Evolutionary conservation across 202 grass and related monocot genomes (phyloP), one percentile per base, ranked within the genome.

Genomic region (Bolboschoenoplectus hybrid): DNA sequence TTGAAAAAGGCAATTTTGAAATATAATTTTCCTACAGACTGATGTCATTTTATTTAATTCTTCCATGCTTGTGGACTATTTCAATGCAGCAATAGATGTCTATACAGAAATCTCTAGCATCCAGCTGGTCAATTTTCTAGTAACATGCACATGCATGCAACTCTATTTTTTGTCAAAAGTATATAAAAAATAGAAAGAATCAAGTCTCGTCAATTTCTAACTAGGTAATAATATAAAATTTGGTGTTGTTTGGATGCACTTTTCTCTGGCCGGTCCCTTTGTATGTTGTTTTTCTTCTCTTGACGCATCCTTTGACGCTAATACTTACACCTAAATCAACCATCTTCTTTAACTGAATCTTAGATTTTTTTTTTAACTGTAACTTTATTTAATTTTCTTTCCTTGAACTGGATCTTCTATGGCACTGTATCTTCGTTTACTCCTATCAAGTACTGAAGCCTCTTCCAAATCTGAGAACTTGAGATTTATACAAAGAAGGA

Each of bases 241-340:
- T 20, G 36, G 75, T 1, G 2, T 40, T 79, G 14, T 41, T 57
- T 56, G 7, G 36, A 16, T 35, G 20, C 32, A 11, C 49, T 56
- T 55, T 38, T 77, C 12, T 80, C 7, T 60, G 7, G 75, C 43
- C 53, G 53, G 53, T 60, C 16, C 13, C 35, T 80, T 61, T 10
- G 5, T 10, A 4, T 19, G 36, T 80, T 40, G 53, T 43, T 60
- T 80, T 9, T n/a, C 74, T 79, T 79, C 74, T 41, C 34, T 56
- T 79, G 51, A 79, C 12, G 74, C 74, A 41, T 79, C 35, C 13
- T 79, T 79, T 58, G 14, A 80, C 75, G 3, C 14, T 4, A 60
- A 34, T 26, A 38, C 12, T 78, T 43, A 8, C 52, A n/a, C 35
- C 16, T 43, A 43, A 57, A 17, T 9, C 14, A 80, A n/a, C 52